These are phyloP conservation scores for Ceratobasidium sp. DNA, from an alignment of 1,284 basidiomycete species.

Conservation along the genomic window DNA sequence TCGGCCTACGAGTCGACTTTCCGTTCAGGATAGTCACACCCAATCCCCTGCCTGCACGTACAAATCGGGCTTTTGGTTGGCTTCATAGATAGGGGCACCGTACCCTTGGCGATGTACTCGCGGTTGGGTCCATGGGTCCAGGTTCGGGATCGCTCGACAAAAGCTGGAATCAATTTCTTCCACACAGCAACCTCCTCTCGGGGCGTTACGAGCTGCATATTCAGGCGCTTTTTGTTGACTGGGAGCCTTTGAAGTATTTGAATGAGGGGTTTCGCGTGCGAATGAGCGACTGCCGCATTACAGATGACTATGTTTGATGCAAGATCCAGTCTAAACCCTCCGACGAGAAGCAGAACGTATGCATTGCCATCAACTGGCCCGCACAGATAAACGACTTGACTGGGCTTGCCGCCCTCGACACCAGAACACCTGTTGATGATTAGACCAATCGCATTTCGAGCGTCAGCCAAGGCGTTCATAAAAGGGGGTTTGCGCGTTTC, in stretches of 20 bases:
- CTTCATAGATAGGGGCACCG: not conserved
- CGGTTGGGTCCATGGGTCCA: slow-evolving; percentile 8
- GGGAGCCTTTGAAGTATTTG: not conserved
- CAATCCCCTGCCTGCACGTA: not conserved
- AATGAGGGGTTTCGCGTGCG: not conserved
- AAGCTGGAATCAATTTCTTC: not conserved
- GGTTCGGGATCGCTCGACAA: slow-evolving; percentile 9
- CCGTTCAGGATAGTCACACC: not conserved
- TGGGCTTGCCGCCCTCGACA: no score
- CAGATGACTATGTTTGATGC: slow-evolving; percentile 55
- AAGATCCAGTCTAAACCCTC: slow-evolving; percentile 56
- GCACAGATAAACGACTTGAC: no score
- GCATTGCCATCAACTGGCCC: no score
- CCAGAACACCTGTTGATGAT: no score
- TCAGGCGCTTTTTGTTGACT: not conserved
- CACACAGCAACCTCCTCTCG: not conserved
- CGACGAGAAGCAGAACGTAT: slow-evolving; percentile 56
- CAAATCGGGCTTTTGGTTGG: not conserved
- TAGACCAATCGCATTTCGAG: no score
- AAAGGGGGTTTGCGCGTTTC: no score
- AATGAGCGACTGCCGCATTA: slow-evolving; percentile 55
- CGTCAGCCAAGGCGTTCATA: no score
- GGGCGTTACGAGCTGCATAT: not conserved
- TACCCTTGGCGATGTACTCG: not conserved
- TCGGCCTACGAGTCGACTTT: not conserved